These are phyloP conservation scores for Pseudogymnoascus sp. DNA, from an alignment of 2,329 filamentous ascomycete genomes.

Conservation along the genomic window DNA sequence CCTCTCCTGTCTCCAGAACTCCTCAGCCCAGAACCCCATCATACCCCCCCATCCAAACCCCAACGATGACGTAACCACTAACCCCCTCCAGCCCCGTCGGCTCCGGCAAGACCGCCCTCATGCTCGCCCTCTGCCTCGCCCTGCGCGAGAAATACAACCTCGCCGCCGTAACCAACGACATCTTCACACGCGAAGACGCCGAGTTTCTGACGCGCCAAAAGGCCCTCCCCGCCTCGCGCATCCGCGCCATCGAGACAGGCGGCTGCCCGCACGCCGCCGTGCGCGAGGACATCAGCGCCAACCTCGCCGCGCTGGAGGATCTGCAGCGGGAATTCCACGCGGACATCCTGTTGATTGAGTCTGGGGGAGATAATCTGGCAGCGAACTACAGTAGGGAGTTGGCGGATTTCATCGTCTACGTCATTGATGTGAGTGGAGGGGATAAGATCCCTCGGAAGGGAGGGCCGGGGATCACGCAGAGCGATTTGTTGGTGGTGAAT, in stretches of 20 bases:
- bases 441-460: conserved; percentile 97
- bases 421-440: conserved; percentile 92
- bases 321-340: conserved; percentile 72
- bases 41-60: not conserved
- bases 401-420: conserved; percentile 96
- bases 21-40: not conserved
- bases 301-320: conserved; percentile 85
- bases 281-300: conserved; percentile 90
- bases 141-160: conserved; percentile 76
- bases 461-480: conserved; percentile 93
- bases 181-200: conserved; percentile 96
- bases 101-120: conserved; percentile 93
- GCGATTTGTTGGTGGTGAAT: conserved; percentile 87
- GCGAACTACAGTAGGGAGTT: conserved; percentile 94
- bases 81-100: conserved; percentile 65
- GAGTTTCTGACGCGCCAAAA: conserved; percentile 87
- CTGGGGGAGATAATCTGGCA: conserved; percentile 89
- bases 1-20: not conserved
- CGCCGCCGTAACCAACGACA: conserved; percentile 96
- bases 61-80: not conserved
- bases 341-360: conserved; percentile 88
- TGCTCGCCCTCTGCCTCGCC: conserved; percentile 83
- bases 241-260: conserved; percentile 93
- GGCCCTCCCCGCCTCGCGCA: conserved; percentile 73
- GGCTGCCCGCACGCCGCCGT: conserved; percentile 96